Evolutionary conservation across 2,329 filamentous ascomycete genomes (phyloP).

Genomic region (Lojkania enalia): DNA sequence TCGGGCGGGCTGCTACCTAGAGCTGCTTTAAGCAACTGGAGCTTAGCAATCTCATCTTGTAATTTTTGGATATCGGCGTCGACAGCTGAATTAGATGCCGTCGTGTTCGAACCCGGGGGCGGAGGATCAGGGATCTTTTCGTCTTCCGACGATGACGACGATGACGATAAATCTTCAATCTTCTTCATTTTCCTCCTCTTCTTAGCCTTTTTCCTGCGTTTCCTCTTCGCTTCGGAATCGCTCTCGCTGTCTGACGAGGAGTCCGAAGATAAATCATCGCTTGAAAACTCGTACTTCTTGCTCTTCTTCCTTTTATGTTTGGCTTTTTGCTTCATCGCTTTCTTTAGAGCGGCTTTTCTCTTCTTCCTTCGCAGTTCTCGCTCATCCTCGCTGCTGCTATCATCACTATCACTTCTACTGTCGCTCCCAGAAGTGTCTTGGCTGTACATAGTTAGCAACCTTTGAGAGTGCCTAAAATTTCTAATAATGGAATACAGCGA

Average conservation of each 20-base stretch:
- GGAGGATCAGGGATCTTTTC: slow-evolving; percentile 14
- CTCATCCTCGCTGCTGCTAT: slow-evolving; percentile 9
- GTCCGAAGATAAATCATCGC: slow-evolving; percentile 20
- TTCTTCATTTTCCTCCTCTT: slow-evolving; percentile 15
- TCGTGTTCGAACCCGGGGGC: not conserved
- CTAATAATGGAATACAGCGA: no score
- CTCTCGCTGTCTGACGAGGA: slow-evolving; percentile 9
- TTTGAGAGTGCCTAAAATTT: no score
- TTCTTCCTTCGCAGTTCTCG: slow-evolving; percentile 15
- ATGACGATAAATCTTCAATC: slow-evolving; percentile 9
- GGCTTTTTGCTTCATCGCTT: slow-evolving; percentile 23
- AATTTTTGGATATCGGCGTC: no score
- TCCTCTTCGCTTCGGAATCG: slow-evolving; percentile 12
- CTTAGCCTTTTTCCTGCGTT: slow-evolving; percentile 12
- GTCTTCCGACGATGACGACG: slow-evolving; percentile 13
- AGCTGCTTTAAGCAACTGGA: no score
- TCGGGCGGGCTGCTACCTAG: no score
- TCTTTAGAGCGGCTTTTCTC: slow-evolving; percentile 12
- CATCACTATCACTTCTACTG: not conserved
- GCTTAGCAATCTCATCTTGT: slow-evolving; percentile 7
- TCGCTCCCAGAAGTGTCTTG: not conserved
- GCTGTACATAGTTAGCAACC: no score
- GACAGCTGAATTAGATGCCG: not conserved
- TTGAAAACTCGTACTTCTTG: slow-evolving; percentile 26
- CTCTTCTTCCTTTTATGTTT: slow-evolving; percentile 31